Percentiles rank a stretch among this genome's conserved stretches.
phyloP scores from a whole-genome alignment of 805 yeast species.

The Nakazawaea ernobii region DNA sequence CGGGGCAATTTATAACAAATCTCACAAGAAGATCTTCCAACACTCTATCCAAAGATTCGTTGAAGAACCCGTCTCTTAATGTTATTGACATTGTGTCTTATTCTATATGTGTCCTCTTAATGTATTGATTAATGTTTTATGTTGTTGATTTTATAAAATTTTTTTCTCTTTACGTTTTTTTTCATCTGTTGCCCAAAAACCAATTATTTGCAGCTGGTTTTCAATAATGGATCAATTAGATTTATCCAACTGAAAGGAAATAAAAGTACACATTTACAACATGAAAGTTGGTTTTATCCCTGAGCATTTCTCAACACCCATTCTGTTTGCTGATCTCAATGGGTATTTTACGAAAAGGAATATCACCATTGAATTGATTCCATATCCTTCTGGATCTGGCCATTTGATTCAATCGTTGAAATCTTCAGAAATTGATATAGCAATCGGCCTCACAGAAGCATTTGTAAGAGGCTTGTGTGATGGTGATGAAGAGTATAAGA shows the following conservation, averaged over 20 bases:
- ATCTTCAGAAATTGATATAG: slow-evolving; percentile 62
- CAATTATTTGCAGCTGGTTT: neutral
- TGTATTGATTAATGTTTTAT: neutral
- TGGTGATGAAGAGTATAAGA: slow-evolving; percentile 53
- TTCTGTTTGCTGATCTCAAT: slow-evolving; percentile 61
- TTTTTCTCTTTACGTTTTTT: neutral
- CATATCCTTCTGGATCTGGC: slow-evolving; percentile 85
- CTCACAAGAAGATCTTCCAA: slow-evolving; percentile 85
- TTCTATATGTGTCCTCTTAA: neutral
- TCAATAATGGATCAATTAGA: neutral
- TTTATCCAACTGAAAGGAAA: neutral
- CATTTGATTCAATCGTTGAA: slow-evolving; percentile 72
- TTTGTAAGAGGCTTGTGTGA: slow-evolving; percentile 79
- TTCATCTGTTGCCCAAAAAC: neutral
- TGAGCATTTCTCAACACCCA: slow-evolving; percentile 88
- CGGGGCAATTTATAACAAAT: slow-evolving; percentile 87
- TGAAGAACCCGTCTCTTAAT: slow-evolving; percentile 40
- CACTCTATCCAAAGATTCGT: slow-evolving; percentile 64
- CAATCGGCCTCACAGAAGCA: slow-evolving; percentile 88
- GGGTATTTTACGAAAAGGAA: slow-evolving; percentile 47
- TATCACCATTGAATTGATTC: slow-evolving; percentile 53
- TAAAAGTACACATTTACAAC: neutral
- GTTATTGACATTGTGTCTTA: slow-evolving; percentile 25
- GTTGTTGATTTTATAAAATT: neutral
- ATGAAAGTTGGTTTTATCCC: slow-evolving; percentile 78